These are phyloP conservation scores for Metschnikowia arizonensis DNA, from an alignment of 805 yeast species.

Conservation along the genomic window DNA sequence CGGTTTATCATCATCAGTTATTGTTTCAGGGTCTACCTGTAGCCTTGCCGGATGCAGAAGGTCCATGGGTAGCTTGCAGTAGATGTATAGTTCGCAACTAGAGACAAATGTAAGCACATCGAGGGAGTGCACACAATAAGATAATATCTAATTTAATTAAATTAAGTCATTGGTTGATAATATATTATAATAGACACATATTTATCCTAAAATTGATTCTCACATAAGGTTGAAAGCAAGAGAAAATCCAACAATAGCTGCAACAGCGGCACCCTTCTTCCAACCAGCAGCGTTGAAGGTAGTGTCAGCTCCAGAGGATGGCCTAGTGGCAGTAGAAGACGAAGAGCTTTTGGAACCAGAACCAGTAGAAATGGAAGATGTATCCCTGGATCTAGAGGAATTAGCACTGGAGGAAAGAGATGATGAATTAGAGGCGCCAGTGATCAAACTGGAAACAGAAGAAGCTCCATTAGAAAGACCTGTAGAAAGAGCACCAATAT, in stretches of 20 bases:
- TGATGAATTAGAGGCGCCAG: slow-evolving; percentile 1
- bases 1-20: slow-evolving; percentile 59
- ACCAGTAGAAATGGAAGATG: not conserved
- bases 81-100: not conserved
- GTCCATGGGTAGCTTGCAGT: slow-evolving; percentile 1
- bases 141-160: too few species aligned
- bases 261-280: slow-evolving; percentile 37
- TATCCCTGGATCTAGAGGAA: not conserved
- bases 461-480: slow-evolving; percentile 4
- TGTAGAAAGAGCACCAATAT: slow-evolving; percentile 5
- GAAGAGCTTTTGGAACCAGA: slow-evolving; percentile 5
- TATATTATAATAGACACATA: too few species aligned
- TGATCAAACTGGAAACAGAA: slow-evolving; percentile 8
- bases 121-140: slow-evolving; percentile 1
- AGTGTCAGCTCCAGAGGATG: slow-evolving; percentile 19
- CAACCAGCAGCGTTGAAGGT: slow-evolving; percentile 24
- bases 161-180: too few species aligned
- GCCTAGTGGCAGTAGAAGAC: slow-evolving; percentile 15
- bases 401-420: not conserved
- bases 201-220: too few species aligned
- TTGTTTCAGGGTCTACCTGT: slow-evolving; percentile 61
- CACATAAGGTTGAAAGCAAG: slow-evolving; percentile 26
- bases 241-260: slow-evolving; percentile 34
- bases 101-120: not conserved
- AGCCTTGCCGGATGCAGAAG: slow-evolving; percentile 55